Percentiles rank a stretch among this genome's conserved stretches.
These are phyloP conservation scores for Solanum chilense DNA, from an alignment of 257 asterid genomes.

Conservation along the genomic window DNA sequence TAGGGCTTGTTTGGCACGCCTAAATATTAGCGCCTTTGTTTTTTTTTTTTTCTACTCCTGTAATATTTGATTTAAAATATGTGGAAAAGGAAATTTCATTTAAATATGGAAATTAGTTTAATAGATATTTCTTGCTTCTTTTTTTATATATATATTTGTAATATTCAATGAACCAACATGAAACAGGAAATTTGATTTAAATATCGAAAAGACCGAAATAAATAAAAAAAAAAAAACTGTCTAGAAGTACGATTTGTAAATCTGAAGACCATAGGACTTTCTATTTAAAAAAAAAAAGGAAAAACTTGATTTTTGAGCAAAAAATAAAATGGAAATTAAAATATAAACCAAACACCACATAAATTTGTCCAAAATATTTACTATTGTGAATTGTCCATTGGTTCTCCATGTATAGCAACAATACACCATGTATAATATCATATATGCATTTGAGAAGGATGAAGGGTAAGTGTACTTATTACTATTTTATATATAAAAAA, in stretches of 20 bases:
- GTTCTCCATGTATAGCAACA: background rate
- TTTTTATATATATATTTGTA: background rate
- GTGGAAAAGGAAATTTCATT: background rate
- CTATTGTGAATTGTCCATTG: background rate
- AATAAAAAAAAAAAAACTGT: rapidly evolving
- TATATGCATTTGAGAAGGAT: background rate
- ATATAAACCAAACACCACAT: background rate
- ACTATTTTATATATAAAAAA: rapidly evolving
- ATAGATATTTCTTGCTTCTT: background rate
- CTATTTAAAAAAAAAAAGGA: background rate
- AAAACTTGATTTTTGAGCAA: background rate
- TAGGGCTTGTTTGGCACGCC: conserved; percentile 16
- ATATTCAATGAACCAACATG: background rate
- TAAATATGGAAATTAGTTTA: background rate
- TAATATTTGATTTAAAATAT: background rate
- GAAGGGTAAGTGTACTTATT: no score
- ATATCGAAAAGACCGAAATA: background rate
- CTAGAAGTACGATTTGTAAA: background rate
- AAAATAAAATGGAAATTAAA: background rate
- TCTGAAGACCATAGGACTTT: background rate
- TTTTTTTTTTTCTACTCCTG: no score
- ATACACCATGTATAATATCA: background rate
- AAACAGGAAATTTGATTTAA: background rate
- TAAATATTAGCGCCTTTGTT: background rate
- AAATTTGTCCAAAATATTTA: background rate